A percentile compares a stretch with the other conserved stretches of the same genome.
Conservation (phyloP, 1,284 basidiomycete species). For the Pholiota adiposa region DNA sequence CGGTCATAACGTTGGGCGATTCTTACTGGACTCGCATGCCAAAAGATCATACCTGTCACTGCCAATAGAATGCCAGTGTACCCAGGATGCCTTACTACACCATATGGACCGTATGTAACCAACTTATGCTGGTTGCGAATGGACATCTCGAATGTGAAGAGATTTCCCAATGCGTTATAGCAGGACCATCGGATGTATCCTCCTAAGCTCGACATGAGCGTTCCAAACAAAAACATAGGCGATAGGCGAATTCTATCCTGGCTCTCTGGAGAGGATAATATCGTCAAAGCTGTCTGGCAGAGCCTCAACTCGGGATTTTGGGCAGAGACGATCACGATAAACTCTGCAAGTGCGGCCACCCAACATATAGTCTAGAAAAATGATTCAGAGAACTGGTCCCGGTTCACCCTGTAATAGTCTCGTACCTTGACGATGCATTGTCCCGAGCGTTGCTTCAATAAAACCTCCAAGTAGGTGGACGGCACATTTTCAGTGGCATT, state of each 20-base stretch:
- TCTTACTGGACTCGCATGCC: conserved; percentile 38
- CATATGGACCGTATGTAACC: conserved; percentile 44
- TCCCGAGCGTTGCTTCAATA: conserved; percentile 37
- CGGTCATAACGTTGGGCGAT: neutral
- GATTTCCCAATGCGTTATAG: conserved; percentile 40
- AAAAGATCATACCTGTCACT: conserved; percentile 34
- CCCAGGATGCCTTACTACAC: conserved; percentile 42
- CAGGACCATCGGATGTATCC: conserved; percentile 40
- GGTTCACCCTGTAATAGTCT: neutral
- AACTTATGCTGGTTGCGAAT: conserved; percentile 44
- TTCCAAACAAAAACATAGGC: conserved; percentile 36
- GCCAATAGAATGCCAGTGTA: conserved; percentile 41
- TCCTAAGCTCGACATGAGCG: conserved; percentile 33
- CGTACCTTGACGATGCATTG: conserved; percentile 38
- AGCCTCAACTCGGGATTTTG: conserved; percentile 24
- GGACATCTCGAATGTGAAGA: conserved; percentile 49
- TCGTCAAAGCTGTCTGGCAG: conserved; percentile 29
- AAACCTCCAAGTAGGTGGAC: conserved; percentile 36
- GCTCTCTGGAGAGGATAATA: conserved; percentile 28
- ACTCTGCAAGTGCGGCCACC: conserved; percentile 38
- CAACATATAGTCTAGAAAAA: conserved; percentile 38
- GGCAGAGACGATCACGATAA: conserved; percentile 35
- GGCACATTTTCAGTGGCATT: conserved; percentile 33
- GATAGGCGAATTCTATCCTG: conserved; percentile 33
- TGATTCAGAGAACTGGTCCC: neutral